Conservation (phyloP, 2,329 filamentous ascomycete genomes). For the Domatiomyces catenatus region DNA sequence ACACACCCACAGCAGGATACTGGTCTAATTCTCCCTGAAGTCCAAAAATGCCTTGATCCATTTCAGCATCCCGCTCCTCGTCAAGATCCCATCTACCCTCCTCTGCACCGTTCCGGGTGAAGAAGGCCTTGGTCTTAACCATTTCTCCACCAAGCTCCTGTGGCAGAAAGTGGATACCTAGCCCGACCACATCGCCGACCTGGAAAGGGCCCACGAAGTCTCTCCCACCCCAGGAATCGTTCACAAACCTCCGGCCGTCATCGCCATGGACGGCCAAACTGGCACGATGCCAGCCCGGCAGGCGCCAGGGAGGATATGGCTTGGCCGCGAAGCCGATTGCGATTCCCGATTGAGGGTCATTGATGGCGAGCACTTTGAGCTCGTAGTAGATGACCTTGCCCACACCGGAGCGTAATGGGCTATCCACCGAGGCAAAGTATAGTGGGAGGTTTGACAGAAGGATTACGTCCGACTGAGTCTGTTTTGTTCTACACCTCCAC, state of each 20-base stretch:
- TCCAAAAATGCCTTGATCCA: constrained; percentile 44
- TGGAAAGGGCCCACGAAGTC: constrained; percentile 41
- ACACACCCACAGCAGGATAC: constrained; percentile 44
- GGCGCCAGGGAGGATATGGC: constrained; percentile 46
- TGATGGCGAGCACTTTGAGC: constrained; percentile 32
- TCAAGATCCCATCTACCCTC: constrained; percentile 44
- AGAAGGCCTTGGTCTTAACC: constrained; percentile 32
- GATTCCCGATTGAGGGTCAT: constrained; percentile 36
- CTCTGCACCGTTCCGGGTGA: constrained; percentile 41
- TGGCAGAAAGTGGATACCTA: constrained; percentile 41
- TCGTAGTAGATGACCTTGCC: constrained; percentile 46
- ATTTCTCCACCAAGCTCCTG: constrained; percentile 18
- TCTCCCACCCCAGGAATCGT: constrained; percentile 44
- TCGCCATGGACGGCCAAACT: constrained; percentile 47
- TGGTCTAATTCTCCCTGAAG: constrained; percentile 53
- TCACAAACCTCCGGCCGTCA: constrained; percentile 48
- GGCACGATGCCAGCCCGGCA: constrained; percentile 49
- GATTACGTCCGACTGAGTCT: constrained; percentile 34
- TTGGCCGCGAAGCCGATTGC: constrained; percentile 45
- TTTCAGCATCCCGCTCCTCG: constrained; percentile 40
- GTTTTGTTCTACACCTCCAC: constrained; percentile 32
- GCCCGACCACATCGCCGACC: constrained; percentile 40
- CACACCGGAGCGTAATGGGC: constrained; percentile 31
- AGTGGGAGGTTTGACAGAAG: constrained; percentile 41
- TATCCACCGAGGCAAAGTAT: constrained; percentile 38